phyloP scores from a whole-genome alignment of 257 asterid genomes.

The Nicotiana knightiana region DNA sequence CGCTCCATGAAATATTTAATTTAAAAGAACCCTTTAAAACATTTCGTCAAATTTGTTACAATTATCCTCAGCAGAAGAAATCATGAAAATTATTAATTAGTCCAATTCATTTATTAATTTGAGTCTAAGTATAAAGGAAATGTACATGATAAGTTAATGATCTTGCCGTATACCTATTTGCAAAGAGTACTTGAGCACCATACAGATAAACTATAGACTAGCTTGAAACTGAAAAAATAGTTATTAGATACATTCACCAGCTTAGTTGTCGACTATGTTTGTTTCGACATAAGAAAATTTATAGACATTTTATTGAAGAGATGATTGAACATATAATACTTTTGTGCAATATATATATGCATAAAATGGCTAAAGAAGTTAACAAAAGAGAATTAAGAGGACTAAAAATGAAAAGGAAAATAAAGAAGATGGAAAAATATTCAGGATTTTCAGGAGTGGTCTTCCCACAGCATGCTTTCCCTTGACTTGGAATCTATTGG shows the following conservation, averaged over 20 bases:
- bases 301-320: not conserved
- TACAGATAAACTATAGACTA: not conserved
- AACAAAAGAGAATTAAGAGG: not conserved
- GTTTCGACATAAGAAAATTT: not conserved
- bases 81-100: too few species aligned
- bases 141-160: not conserved
- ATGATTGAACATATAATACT: not conserved
- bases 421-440: not conserved
- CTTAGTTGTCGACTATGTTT: not conserved
- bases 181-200: too few species aligned
- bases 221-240: not conserved
- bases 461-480: conserved; percentile 55
- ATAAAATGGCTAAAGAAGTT: not conserved
- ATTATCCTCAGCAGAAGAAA: too few species aligned
- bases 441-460: conserved; percentile 25
- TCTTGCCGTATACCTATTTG: not conserved
- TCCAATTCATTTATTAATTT: too few species aligned
- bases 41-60: too few species aligned
- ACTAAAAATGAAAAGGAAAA: not conserved
- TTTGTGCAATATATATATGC: not conserved
- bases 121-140: not conserved
- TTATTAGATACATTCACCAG: not conserved
- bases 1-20: too few species aligned
- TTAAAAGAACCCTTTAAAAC: too few species aligned
- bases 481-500: conserved; percentile 33